Percentiles rank a stretch among this genome's conserved stretches.
phyloP scores from a whole-genome alignment of 345 rosid species.

The Acer negundo region DNA sequence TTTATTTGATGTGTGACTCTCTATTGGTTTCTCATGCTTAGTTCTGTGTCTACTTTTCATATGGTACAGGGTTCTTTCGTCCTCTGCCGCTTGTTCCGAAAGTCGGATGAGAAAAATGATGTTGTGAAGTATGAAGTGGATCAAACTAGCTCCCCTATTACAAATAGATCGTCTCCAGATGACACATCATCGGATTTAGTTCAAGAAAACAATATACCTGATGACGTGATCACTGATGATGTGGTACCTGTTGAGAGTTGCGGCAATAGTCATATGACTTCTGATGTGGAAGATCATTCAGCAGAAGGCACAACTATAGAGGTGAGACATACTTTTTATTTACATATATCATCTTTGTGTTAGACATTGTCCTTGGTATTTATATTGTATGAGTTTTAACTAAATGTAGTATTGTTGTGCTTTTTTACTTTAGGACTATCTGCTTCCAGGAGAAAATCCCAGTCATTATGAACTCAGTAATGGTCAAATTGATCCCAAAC shows the following conservation, averaged over 20 bases:
- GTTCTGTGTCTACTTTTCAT: neutral
- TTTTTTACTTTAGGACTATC: constrained; percentile 44
- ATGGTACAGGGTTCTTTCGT: constrained; percentile 62
- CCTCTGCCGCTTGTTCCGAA: constrained; percentile 81
- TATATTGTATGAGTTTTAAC: neutral
- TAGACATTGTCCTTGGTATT: neutral
- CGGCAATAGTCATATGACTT: constrained; percentile 48
- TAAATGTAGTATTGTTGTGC: constrained; percentile 4
- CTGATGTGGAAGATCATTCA: constrained; percentile 53
- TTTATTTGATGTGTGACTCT: neutral
- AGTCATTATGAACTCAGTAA: constrained; percentile 27
- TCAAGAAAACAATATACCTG: constrained; percentile 42
- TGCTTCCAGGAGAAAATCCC: constrained; percentile 24
- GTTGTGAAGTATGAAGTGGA: constrained; percentile 48
- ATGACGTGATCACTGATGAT: constrained; percentile 34
- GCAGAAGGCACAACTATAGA: constrained; percentile 37
- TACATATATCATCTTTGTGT: neutral
- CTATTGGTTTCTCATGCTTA: neutral
- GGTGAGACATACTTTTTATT: constrained; percentile 37
- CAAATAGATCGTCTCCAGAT: constrained; percentile 60
- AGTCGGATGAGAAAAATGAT: constrained; percentile 55
- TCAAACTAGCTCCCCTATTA: constrained; percentile 49
- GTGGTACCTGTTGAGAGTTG: constrained; percentile 38
- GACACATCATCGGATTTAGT: constrained; percentile 65
- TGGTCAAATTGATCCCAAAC: constrained; percentile 41